Percentiles rank a stretch among this genome's conserved stretches.
Conservation (phyloP, 345 rosid genomes). For the Salix koriyanagi region DNA sequence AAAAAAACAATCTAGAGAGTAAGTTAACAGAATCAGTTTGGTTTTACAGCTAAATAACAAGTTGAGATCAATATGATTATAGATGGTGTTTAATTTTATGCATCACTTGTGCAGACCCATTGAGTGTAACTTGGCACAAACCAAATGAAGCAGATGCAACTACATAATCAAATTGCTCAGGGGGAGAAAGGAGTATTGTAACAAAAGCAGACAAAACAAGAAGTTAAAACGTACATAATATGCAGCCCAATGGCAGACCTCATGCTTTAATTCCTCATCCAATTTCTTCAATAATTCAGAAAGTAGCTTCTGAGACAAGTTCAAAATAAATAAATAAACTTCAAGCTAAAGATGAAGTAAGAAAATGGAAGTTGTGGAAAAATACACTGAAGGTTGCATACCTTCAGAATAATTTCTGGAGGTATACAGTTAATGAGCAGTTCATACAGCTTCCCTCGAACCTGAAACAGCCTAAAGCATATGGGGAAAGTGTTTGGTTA, state of each 20-base stretch:
- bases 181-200: not conserved
- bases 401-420: conserved; percentile 83
- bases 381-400: conserved; percentile 14
- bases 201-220: not conserved
- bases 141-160: not conserved
- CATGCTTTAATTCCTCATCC: conserved; percentile 89
- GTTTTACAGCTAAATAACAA: not conserved
- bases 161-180: not conserved
- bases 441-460: conserved; percentile 88
- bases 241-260: conserved; percentile 95
- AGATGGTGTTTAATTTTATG: not conserved
- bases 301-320: conserved; percentile 56
- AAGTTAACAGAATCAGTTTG: not conserved
- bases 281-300: conserved; percentile 78
- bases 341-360: not conserved
- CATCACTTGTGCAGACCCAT: not conserved
- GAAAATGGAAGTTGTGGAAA: not conserved
- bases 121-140: not conserved
- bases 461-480: conserved; percentile 69
- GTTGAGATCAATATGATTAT: not conserved
- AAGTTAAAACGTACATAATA: conserved; percentile 60
- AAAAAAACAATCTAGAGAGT: not conserved
- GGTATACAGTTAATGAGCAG: conserved; percentile 84
- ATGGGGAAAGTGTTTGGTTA: conserved; percentile 11
- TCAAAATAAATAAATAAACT: not conserved